Evolutionary conservation across 1,284 basidiomycete species (phyloP), one percentile per base, ranked within the genome.

Genomic region (Apiotrichum akiyoshidainum): DNA sequence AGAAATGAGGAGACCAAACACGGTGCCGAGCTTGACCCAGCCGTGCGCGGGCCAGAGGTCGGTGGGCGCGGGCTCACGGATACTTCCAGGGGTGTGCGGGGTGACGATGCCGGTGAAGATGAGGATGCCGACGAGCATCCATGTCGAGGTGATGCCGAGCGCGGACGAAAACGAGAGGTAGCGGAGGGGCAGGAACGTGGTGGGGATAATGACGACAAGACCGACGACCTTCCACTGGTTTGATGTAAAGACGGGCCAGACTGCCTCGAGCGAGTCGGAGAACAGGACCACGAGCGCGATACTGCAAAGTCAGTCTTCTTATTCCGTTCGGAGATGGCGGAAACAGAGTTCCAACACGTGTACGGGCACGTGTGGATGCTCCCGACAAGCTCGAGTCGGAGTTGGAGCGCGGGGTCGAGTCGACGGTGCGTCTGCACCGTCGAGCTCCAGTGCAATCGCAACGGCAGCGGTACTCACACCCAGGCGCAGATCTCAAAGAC

Each of bases 1-100:
- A 21, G 89, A 88, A 88, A 96, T 93, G 73, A 97, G 87, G 54
- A 97, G 80, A 4, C 94, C 94, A 71, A 93, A 88, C 12, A 88
- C 84, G 37, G 90, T 66, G 19, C 88, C 87, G 13, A 96, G 76
- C 67, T 87, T 85, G 67, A 78, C 83, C 48, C 77, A 75, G 59
- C 78, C 84, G 57, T 81, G 81, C 68, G 58, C 80, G 76, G 63
- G 89, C 80, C n/a, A 82, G 13, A 88, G 64, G 31, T 83, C 85
- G 0, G 92, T 96, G 16, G 82, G 80, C 14, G 87, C 87, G 5
- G 90, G 88, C 46, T 82, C 80, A 82, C 87, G 88, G 3, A 97
- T 77, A 63, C 89, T 91, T 16, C 93, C 93, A 0, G 93, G 93
- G 10, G 84, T 78, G 41, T 87, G 80, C 22, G 71, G 75, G 10